These are phyloP conservation scores for Eucalyptus brandiana DNA, from an alignment of 345 rosid species.

Conservation along the genomic window DNA sequence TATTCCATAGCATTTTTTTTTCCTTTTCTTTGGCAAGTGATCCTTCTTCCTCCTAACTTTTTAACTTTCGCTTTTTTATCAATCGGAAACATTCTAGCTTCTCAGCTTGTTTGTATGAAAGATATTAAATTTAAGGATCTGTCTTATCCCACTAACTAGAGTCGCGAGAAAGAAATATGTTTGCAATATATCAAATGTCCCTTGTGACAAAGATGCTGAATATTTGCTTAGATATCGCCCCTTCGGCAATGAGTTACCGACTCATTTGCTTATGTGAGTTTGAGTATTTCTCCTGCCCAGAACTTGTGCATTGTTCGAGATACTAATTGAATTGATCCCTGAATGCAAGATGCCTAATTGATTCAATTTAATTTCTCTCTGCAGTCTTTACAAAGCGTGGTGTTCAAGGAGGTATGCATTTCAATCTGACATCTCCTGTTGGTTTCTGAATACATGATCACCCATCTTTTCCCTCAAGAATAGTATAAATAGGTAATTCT, in stretches of 20 bases:
- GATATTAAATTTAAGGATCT: not conserved
- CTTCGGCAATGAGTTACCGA: not conserved
- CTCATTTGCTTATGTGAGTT: not conserved
- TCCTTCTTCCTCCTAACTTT: not conserved
- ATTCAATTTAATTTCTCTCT: slow-evolving; percentile 5
- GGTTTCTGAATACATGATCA: not conserved
- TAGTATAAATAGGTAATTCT: not conserved
- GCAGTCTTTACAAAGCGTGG: slow-evolving; percentile 98
- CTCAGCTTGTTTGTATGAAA: not conserved
- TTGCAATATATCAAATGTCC: not conserved
- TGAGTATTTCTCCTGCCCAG: not conserved
- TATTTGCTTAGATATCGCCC: not conserved
- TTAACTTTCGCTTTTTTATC: not conserved
- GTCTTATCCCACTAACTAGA: not conserved
- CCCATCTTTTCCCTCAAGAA: not conserved
- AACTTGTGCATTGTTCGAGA: not conserved
- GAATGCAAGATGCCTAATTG: slow-evolving; percentile 1
- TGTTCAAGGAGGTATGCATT: slow-evolving; percentile 78
- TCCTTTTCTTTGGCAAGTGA: not conserved
- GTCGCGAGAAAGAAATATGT: not conserved
- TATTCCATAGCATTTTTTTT: not conserved
- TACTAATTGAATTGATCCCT: not conserved
- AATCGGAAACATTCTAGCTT: not conserved
- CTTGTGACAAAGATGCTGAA: not conserved
- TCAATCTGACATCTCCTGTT: not conserved